Evolutionary conservation across 2,329 filamentous ascomycete species (phyloP), one percentile per base, ranked within the genome.

Genomic region (Alternaria arborescens): DNA sequence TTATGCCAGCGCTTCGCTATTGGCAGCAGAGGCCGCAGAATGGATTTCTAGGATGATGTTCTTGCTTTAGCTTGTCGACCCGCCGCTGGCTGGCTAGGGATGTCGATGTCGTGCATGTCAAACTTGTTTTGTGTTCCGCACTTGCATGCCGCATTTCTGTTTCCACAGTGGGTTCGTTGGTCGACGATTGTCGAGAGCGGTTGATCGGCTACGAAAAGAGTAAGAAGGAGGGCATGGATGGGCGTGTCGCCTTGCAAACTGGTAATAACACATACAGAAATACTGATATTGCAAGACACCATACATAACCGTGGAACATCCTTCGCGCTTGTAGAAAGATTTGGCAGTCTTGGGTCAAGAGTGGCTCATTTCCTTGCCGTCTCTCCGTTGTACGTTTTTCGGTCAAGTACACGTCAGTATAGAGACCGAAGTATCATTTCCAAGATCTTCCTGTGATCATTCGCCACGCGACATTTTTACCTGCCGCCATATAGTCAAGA

Each of bases 1-100:
- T 41, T 40, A 20, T 30, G 42, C 32, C 28, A 42, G 42, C 32
- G 41, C 41, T 55, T 47, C 30, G 42, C 52, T 47, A 55, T 55
- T 55, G 51, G 51, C 10, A 42, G 51, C 11, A 24, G 22, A 20
- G 22, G 26, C n/a, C 22, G 46, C 18, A 22, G 20, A 50, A 50
- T 18, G 16, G 32, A 32, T 36, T 36, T 38, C 32, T 26, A 30
- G 30, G 14, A 47, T 32, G 12, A 18, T 48, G 22, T 34, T 34
- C 46, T 48, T 32, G 30, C 32, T 48, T 18, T 22, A 22, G 44
- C 18, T 28, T 34, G 20, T 41, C 10, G 18, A 41, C 18, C 38
- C 38, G 8, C 46, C 11, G 28, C 28, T 50, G 30, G 46, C 34
- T 40, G 51, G 38, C 51, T 8, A 5, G 38, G 3, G 1, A 50